Evolutionary conservation across 2,329 filamentous ascomycete species (phyloP), one percentile per base, ranked within the genome.

Genomic region (Exophiala viscosa): DNA sequence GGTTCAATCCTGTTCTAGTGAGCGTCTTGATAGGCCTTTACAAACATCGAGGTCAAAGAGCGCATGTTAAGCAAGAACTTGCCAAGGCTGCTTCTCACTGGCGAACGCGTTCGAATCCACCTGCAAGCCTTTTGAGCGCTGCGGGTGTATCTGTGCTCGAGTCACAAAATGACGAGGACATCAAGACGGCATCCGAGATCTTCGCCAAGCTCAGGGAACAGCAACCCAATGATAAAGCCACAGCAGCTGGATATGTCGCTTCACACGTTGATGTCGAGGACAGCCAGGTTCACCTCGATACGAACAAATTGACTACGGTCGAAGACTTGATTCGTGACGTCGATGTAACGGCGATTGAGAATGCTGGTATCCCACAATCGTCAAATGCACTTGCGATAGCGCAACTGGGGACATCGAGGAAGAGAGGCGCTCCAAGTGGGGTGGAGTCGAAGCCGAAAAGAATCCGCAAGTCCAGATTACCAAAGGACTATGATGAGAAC

Each of bases 201-300:
- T 97, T 97, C 70, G 78, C 82, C 46, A 80, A 80, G 43, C 78
- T 97, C 10, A 81, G 86, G 58, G 71, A 80, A 2, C 77, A 83
- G 53, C 79, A 90, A 38, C 75, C 66, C 2, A 63, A 74, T 35
- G 88, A 95, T 62, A 79, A 78, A 31, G 78, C 86, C 49, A 85
- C 88, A 1, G 81, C 83, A 13, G 90, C 90, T 7, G 93, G 93
- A 1, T 82, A 93, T n/a, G 82, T 97, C 6, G 93, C 93, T 2
- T 86, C 90, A 8, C 83, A 88, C 62, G 86, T 88, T 23, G 81
- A 81, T 1, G 75, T 73, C 1, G 77, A 86, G 55, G 62, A 67
- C 13, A 68, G 71, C 50, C 67, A 70, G 41, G 58, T 64, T 14
- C 67, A 68, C 48, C 63, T 71, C 9, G 64, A 70, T 50, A 62